Conservation (phyloP, 2,329 filamentous ascomycete species). For the Coniochaeta ligniaria region DNA sequence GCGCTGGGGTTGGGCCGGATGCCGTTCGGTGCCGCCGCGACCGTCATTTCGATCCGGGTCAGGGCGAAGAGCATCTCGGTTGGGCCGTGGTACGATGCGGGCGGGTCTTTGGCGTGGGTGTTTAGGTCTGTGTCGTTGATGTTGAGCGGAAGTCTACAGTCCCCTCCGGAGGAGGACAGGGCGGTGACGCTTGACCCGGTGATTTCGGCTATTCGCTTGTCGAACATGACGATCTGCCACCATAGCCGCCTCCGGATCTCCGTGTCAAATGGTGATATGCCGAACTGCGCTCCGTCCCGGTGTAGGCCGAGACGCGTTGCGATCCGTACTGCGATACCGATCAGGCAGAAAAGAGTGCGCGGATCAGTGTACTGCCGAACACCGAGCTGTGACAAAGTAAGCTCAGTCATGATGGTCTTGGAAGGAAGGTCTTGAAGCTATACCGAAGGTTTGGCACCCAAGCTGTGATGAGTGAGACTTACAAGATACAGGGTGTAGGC, state of each 20-base stretch:
- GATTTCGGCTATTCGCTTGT: constrained; percentile 62
- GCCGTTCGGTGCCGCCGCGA: constrained; percentile 42
- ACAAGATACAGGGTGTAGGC: constrained; percentile 62
- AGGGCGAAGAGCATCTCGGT: constrained; percentile 57
- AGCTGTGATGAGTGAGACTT: constrained; percentile 18
- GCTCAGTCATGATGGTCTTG: neutral
- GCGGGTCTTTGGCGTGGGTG: constrained; percentile 46
- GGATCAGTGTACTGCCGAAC: constrained; percentile 54
- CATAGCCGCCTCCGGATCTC: constrained; percentile 66
- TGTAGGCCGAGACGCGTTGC: constrained; percentile 65
- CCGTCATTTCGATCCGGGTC: constrained; percentile 48
- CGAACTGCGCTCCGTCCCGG: constrained; percentile 47
- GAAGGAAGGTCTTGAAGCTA: neutral
- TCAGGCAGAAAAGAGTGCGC: constrained; percentile 50
- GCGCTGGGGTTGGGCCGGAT: constrained; percentile 14
- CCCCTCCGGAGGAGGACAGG: constrained; percentile 40
- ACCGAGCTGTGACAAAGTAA: constrained; percentile 34
- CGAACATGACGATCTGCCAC: constrained; percentile 66
- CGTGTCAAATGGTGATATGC: constrained; percentile 50
- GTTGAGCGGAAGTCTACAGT: constrained; percentile 52
- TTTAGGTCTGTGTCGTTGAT: constrained; percentile 56
- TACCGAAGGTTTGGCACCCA: neutral
- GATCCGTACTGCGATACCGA: constrained; percentile 60
- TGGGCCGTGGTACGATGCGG: constrained; percentile 38
- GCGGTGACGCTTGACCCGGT: constrained; percentile 51